Base-by-base conservation (phyloP, 1,284 basidiomycete species). In the Pisolithus thermaeus region DNA sequence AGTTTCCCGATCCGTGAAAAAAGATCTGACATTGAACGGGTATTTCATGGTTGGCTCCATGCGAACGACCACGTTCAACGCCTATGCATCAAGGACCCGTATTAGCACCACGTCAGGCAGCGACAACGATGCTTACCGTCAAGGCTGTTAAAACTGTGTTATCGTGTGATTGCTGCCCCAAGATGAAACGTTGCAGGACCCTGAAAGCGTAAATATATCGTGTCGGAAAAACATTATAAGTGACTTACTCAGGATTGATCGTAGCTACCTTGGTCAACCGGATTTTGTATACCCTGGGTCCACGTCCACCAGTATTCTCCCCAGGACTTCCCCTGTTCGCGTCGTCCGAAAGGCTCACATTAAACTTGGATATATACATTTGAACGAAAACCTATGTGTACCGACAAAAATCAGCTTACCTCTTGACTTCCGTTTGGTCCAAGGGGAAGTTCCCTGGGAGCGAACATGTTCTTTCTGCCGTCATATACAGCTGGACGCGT, bases 391-490 rank as follows among this genome's bases (percentile, higher is more conserved):
- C 22, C 20, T 6, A 51, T 30, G 47, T 32, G 27, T 20, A 47
- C 28, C 42, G 18, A 50, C 7, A 16, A 18, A 49, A 56, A 61
- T 55, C 32, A 55, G 70, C 64, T 50, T 56, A 70, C 81, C 63
- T 83, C 80, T 53, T 75, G 72, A 1, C 71, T 71, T 14, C 69
- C 70, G 0, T 56, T 63, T 1, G 73, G 72, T 7, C 75, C 79
- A 50, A 89, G 81, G 0, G 78, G 75, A 7, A 89, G 70, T 51
- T 76, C 71, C 41, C 73, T 70, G 4, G 77, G 69, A 11, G 81
- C 70, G 61, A 87, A 90, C 55, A 90, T 63, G 56, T 90, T 91
- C 65, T 90, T 90, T 18, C 86, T 72, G 1, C 88, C 87, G 54
- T 91, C 87, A 54, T 90, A 90, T 1, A 79, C 86, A 9, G 76